Evolutionary conservation across 305 asterid genomes (phyloP).

Genomic region (Ilex paraguariensis): DNA sequence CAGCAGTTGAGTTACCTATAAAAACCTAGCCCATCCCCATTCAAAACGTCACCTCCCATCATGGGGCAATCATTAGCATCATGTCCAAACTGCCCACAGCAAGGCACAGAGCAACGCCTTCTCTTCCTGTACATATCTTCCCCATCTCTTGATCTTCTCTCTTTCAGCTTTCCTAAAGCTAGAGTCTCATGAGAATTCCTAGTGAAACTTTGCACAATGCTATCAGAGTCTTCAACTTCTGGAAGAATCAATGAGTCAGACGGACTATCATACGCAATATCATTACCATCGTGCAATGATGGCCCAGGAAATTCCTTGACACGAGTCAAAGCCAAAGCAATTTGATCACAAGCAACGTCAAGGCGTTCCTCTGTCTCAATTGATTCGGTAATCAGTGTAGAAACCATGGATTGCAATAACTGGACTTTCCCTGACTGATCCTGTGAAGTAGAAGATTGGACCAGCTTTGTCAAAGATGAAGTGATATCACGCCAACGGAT

Average conservation of each 20-base stretch:
- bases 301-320: slow-evolving; percentile 41
- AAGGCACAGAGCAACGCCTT: background rate
- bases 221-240: slow-evolving; percentile 51
- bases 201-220: slow-evolving; percentile 43
- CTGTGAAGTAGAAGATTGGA: slow-evolving; percentile 18
- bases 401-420: slow-evolving; percentile 49
- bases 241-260: slow-evolving; percentile 39
- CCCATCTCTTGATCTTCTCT: slow-evolving; percentile 40
- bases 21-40: no score
- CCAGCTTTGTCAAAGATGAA: slow-evolving; percentile 18
- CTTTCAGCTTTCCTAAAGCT: slow-evolving; percentile 34
- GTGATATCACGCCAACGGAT: slow-evolving; percentile 43
- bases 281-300: slow-evolving; percentile 24
- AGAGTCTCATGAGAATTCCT: slow-evolving; percentile 26
- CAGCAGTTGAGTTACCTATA: no score
- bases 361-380: slow-evolving; percentile 54
- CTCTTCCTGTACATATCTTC: slow-evolving; percentile 36
- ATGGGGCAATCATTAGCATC: slow-evolving; percentile 1
- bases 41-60: background rate
- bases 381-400: slow-evolving; percentile 53
- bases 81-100: no score
- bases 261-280: slow-evolving; percentile 41
- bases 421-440: slow-evolving; percentile 35
- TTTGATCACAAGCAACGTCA: slow-evolving; percentile 51
- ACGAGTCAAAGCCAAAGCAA: slow-evolving; percentile 41